These are phyloP conservation scores for Pichia manshurica DNA, from an alignment of 805 yeast species.

Conservation along the genomic window DNA sequence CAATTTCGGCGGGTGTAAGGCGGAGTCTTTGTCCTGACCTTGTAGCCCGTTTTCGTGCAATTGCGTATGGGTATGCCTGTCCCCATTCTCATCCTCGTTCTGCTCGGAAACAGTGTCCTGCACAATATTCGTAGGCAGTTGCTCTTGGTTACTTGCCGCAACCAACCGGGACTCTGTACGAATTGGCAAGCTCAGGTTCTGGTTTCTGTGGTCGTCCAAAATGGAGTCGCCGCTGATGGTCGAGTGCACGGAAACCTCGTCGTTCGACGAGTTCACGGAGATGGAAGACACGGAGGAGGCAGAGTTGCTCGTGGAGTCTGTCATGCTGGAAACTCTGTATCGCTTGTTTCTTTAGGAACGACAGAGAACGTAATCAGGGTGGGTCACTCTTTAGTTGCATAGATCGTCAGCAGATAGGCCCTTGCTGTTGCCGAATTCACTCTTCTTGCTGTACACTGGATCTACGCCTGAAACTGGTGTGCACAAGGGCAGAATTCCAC, in stretches of 20 bases:
- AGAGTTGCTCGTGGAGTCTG: conserved; percentile 11
- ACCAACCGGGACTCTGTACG: conserved; percentile 23
- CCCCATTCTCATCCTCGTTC: not conserved
- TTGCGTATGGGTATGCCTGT: no score
- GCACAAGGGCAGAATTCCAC: no score
- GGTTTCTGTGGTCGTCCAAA: conserved; percentile 33
- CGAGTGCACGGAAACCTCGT: conserved; percentile 30
- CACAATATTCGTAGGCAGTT: not conserved
- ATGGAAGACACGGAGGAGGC: conserved; percentile 22
- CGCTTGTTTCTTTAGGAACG: not conserved
- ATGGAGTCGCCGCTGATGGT: conserved; percentile 32
- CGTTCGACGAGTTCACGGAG: conserved; percentile 27
- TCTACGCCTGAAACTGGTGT: no score
- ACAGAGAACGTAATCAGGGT: conserved; percentile 1
- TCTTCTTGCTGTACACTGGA: not conserved
- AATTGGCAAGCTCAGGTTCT: conserved; percentile 30
- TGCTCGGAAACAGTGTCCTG: not conserved
- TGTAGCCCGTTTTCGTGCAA: no score
- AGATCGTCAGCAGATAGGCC: not conserved
- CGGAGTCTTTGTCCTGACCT: no score
- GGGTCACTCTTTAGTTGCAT: conserved; percentile 2
- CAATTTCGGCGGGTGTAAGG: no score
- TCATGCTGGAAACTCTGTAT: conserved; percentile 15
- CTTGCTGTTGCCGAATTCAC: not conserved
- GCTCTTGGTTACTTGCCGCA: not conserved